phyloP scores from a whole-genome alignment of 2,329 filamentous ascomycete genomes.

The Colletotrichum simmondsii region DNA sequence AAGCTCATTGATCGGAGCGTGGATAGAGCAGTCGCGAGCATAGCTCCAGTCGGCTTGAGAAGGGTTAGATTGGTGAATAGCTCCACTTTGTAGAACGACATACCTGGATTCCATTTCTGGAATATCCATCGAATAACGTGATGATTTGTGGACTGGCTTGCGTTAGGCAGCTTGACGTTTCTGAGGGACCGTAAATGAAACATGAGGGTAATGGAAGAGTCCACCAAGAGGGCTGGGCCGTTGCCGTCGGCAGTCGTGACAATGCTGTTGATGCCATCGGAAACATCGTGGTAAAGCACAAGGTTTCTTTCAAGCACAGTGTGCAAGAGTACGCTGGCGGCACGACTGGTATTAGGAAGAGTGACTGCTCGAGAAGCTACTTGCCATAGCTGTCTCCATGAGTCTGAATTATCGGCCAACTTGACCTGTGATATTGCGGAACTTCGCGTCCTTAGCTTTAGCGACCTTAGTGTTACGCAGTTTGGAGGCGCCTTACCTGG shows the following conservation, averaged over 20 bases:
- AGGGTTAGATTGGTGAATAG: slow-evolving; percentile 5
- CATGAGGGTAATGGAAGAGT: slow-evolving; percentile 82
- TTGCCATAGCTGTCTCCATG: slow-evolving; percentile 83
- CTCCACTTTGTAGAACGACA: slow-evolving; percentile 39
- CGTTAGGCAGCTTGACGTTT: slow-evolving; percentile 74
- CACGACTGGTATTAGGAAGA: slow-evolving; percentile 76
- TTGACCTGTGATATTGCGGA: slow-evolving; percentile 40
- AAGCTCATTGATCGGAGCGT: slow-evolving; percentile 73
- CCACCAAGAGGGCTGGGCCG: slow-evolving; percentile 82
- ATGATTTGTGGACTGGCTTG: slow-evolving; percentile 74
- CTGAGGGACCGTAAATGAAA: slow-evolving; percentile 73
- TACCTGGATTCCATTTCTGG: slow-evolving; percentile 84
- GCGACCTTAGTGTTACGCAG: background rate
- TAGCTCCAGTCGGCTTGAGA: slow-evolving; percentile 73
- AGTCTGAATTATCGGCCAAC: slow-evolving; percentile 47
- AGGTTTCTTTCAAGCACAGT: slow-evolving; percentile 73
- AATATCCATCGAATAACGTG: slow-evolving; percentile 86
- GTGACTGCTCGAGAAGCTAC: slow-evolving; percentile 77
- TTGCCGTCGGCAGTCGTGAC: slow-evolving; percentile 82
- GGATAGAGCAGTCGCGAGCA: slow-evolving; percentile 71
- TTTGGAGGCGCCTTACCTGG: slow-evolving; percentile 67
- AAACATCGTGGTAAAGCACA: slow-evolving; percentile 74
- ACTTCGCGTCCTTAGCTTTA: slow-evolving; percentile 41
- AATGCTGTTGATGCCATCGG: slow-evolving; percentile 77
- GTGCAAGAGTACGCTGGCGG: slow-evolving; percentile 79